These are phyloP conservation scores for Buddleja alternifolia DNA, from an alignment of 257 asterid species.

Conservation along the genomic window DNA sequence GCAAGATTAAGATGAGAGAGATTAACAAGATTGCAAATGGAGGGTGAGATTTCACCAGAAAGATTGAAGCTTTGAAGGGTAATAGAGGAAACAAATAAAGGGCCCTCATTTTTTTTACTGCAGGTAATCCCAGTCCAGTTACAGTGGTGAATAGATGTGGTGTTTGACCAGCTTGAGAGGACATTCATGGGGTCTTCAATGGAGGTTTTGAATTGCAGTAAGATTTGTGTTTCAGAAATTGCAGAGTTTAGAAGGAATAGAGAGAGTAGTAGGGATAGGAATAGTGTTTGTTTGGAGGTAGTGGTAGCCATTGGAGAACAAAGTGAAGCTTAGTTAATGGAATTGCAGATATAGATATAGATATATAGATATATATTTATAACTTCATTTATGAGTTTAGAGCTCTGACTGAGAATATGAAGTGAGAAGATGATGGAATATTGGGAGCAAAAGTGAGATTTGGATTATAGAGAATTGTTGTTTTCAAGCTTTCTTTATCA, in stretches of 20 bases:
- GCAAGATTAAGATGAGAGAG: slow-evolving; percentile 73
- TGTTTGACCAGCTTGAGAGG: slow-evolving; percentile 66
- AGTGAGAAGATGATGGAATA: slow-evolving; percentile 20
- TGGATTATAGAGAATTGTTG: slow-evolving; percentile 32
- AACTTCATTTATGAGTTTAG: slow-evolving; percentile 10
- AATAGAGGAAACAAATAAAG: slow-evolving; percentile 50
- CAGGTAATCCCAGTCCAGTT: slow-evolving; percentile 90
- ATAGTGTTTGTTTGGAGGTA: slow-evolving; percentile 38
- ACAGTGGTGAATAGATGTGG: slow-evolving; percentile 58
- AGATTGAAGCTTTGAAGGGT: slow-evolving; percentile 72
- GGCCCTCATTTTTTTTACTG: slow-evolving; percentile 31
- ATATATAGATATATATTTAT: background rate
- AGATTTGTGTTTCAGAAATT: slow-evolving; percentile 58
- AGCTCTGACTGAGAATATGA: slow-evolving; percentile 27
- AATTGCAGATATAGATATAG: slow-evolving; percentile 29
- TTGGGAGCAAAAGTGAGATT: slow-evolving; percentile 21
- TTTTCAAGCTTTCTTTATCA: slow-evolving; percentile 31
- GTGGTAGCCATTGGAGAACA: slow-evolving; percentile 61
- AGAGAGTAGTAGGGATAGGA: slow-evolving; percentile 46
- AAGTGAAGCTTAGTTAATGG: slow-evolving; percentile 25
- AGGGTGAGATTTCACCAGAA: slow-evolving; percentile 81
- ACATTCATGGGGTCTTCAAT: slow-evolving; percentile 59
- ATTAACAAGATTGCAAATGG: slow-evolving; percentile 53
- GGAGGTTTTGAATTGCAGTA: slow-evolving; percentile 74
- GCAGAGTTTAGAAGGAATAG: slow-evolving; percentile 42